Evolutionary conservation across 2,329 filamentous ascomycete genomes (phyloP).

Genomic region (Emmonsiellopsis sp.): DNA sequence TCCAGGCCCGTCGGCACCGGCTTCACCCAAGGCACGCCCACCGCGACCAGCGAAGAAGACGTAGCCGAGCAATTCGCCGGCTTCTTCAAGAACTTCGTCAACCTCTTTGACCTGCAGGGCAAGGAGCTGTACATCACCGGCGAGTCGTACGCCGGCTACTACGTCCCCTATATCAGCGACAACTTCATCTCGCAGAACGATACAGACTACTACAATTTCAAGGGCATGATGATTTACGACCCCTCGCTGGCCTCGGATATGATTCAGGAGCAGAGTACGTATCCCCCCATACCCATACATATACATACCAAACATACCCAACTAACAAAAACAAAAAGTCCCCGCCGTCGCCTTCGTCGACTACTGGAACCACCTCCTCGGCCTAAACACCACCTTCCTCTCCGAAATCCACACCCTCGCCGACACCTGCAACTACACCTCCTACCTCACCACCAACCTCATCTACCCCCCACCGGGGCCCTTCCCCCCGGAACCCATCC

Average conservation of each 20-base stretch:
- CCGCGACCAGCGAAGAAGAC: constrained; percentile 57
- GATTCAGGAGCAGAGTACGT: constrained; percentile 40
- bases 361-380: constrained; percentile 34
- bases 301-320: not conserved
- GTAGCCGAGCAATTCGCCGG: constrained; percentile 63
- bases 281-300: not conserved
- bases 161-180: constrained; percentile 63
- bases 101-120: constrained; percentile 58
- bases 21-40: constrained; percentile 57
- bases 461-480: constrained; percentile 59
- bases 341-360: constrained; percentile 34
- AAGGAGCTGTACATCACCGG: constrained; percentile 66
- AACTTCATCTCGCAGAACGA: constrained; percentile 63
- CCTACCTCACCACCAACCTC: constrained; percentile 43
- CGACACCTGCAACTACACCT: constrained; percentile 38
- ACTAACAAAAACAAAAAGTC: constrained; percentile 16
- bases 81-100: constrained; percentile 70
- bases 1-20: constrained; percentile 50
- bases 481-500: constrained; percentile 45
- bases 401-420: constrained; percentile 32
- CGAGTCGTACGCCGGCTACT: constrained; percentile 61
- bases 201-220: constrained; percentile 57
- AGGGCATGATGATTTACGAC: constrained; percentile 64
- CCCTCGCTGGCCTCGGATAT: constrained; percentile 51
- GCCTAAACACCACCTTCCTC: constrained; percentile 37